A percentile compares a stretch with the other conserved stretches of the same genome.
phyloP scores from a whole-genome alignment of 768 basidiomycete genomes.

The Holtermanniella nyarrowii region DNA sequence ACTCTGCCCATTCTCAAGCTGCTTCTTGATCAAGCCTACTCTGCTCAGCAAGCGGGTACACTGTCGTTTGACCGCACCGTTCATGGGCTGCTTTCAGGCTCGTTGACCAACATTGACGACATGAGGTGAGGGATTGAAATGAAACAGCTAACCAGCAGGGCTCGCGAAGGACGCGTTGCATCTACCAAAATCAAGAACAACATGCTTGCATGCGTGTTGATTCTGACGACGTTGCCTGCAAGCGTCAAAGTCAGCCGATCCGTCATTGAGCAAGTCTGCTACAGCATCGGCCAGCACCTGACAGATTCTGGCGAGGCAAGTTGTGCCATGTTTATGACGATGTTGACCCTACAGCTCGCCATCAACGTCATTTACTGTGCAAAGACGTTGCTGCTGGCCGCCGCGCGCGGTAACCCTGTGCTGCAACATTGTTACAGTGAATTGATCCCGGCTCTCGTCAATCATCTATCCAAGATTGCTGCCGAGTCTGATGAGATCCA shows the following conservation, averaged over 20 bases:
- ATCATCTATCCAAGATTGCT: conserved; percentile 61
- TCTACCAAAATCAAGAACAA: conserved; percentile 82
- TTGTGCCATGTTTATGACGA: not conserved
- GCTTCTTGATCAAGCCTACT: conserved; percentile 49
- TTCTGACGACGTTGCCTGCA: conserved; percentile 67
- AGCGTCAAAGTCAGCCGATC: conserved; percentile 58
- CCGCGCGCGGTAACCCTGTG: conserved; percentile 54
- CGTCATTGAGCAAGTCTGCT: conserved; percentile 74
- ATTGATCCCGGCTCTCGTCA: conserved; percentile 71
- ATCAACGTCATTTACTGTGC: conserved; percentile 84
- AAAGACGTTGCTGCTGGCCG: conserved; percentile 68
- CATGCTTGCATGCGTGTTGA: conserved; percentile 69
- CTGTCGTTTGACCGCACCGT: conserved; percentile 49
- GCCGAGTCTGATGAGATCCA: conserved; percentile 51
- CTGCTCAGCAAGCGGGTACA: conserved; percentile 40
- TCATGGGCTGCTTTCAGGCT: conserved; percentile 75
- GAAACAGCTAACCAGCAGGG: conserved; percentile 45
- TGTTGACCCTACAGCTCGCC: conserved; percentile 48
- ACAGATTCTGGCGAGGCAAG: conserved; percentile 46
- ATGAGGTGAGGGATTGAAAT: conserved; percentile 58
- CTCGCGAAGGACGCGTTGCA: conserved; percentile 65
- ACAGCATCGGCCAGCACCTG: conserved; percentile 70
- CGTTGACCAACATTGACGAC: conserved; percentile 74
- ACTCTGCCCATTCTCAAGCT: conserved; percentile 69
- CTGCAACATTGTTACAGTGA: conserved; percentile 63